Conservation (phyloP, 768 basidiomycete species). For the Nidularia sp. region DNA sequence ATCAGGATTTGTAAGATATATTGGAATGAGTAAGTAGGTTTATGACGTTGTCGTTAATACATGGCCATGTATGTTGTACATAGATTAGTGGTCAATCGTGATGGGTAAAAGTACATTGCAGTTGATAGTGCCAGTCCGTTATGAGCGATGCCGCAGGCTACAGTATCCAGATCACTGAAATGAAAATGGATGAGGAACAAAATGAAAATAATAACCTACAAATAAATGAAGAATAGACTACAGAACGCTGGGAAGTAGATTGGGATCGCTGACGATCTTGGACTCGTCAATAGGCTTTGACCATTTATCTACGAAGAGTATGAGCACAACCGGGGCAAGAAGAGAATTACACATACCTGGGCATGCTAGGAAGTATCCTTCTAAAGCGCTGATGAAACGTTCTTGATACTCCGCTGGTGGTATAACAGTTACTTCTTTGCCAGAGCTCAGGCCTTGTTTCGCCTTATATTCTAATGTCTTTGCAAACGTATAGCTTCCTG, state of each 20-base stretch:
- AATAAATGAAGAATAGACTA: constrained; percentile 11
- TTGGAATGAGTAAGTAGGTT: no score
- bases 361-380: constrained; percentile 73
- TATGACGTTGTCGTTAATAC: no score
- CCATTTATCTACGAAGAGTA: constrained; percentile 37
- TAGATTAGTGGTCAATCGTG: no score
- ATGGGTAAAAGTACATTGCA: no score
- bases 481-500: constrained; percentile 79
- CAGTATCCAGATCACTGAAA: no score
- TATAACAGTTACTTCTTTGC: constrained; percentile 75
- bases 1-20: no score
- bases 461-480: constrained; percentile 86
- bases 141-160: no score
- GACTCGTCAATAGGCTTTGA: constrained; percentile 38
- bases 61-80: no score
- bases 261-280: constrained; percentile 31
- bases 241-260: constrained; percentile 38
- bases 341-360: constrained; percentile 40
- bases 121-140: no score
- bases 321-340: background rate
- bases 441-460: constrained; percentile 68
- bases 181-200: no score
- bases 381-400: constrained; percentile 67
- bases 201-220: background rate
- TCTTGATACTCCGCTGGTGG: constrained; percentile 80